Conservation (phyloP, 2,329 filamentous ascomycete species). For the Plenodomus lindquistii region DNA sequence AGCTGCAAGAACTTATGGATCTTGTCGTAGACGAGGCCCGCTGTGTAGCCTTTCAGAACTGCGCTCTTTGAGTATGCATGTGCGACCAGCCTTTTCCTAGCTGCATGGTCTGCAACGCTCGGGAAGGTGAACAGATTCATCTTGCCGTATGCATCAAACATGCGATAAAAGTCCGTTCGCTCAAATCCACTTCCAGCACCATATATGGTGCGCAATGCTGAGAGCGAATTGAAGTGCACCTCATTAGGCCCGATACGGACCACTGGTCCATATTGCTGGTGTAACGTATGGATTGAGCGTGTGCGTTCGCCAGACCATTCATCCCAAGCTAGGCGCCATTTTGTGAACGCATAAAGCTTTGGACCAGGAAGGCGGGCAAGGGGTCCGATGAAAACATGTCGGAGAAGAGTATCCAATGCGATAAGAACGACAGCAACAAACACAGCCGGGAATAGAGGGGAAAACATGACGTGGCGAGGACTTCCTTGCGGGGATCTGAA, state of each 20-base stretch:
- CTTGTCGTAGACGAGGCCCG: slow-evolving; percentile 3
- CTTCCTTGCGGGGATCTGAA: no score
- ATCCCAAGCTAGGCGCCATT: slow-evolving; percentile 52
- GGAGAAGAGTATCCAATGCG: no score
- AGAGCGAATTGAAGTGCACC: slow-evolving; percentile 41
- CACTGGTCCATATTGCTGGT: slow-evolving; percentile 34
- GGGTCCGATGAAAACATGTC: not conserved
- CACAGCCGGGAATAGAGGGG: no score
- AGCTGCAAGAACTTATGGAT: slow-evolving; percentile 46
- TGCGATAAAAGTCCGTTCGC: slow-evolving; percentile 57
- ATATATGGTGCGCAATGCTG: slow-evolving; percentile 58
- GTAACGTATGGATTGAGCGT: slow-evolving; percentile 48
- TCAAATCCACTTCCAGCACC: slow-evolving; percentile 58
- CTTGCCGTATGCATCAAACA: slow-evolving; percentile 59
- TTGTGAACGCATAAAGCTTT: slow-evolving; percentile 47
- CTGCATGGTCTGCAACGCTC: slow-evolving; percentile 49
- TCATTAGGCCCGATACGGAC: slow-evolving; percentile 18
- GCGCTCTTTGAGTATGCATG: slow-evolving; percentile 57
- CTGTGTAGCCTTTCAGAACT: slow-evolving; percentile 48
- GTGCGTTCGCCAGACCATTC: slow-evolving; percentile 52
- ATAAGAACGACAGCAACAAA: no score
- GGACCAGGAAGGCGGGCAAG: slow-evolving; percentile 41
- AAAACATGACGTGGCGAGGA: no score
- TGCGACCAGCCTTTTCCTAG: slow-evolving; percentile 57
- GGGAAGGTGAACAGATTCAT: slow-evolving; percentile 59